Evolutionary conservation across 345 rosid genomes (phyloP).

Genomic region (Draba incana): DNA sequence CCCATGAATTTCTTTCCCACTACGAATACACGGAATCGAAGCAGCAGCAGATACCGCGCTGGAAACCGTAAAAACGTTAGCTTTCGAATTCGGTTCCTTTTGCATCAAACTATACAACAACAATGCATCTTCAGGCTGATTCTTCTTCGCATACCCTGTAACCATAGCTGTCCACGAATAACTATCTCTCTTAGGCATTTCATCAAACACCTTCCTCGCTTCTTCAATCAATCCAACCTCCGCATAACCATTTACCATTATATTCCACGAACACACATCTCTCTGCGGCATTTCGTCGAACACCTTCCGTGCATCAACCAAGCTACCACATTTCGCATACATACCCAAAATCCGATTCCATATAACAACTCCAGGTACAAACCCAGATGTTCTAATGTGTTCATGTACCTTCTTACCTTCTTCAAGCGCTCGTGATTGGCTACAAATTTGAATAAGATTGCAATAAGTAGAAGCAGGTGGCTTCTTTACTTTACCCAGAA

Average conservation of each 20-base stretch:
- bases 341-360: conserved; percentile 66
- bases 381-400: conserved; percentile 62
- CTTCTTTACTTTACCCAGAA: conserved; percentile 52
- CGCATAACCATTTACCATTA: conserved; percentile 66
- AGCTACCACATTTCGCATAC: conserved; percentile 66
- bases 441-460: conserved; percentile 61
- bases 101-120: conserved; percentile 59
- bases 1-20: conserved; percentile 85
- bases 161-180: conserved; percentile 94
- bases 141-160: conserved; percentile 64
- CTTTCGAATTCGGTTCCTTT: conserved; percentile 34
- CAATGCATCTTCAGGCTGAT: conserved; percentile 61
- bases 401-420: conserved; percentile 60
- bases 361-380: conserved; percentile 63
- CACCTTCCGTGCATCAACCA: conserved; percentile 57
- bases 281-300: conserved; percentile 65
- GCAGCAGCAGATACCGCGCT: conserved; percentile 80
- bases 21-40: conserved; percentile 51
- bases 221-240: conserved; percentile 54
- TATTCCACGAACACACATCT: conserved; percentile 85
- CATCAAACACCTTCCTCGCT: conserved; percentile 71
- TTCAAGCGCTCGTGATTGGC: conserved; percentile 51
- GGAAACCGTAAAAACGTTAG: conserved; percentile 66
- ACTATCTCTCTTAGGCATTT: conserved; percentile 78
- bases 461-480: conserved; percentile 76